Evolutionary conservation across 1,139 yeast species (phyloP).

Genomic region (Yamadazyma pseudoaaseri): DNA sequence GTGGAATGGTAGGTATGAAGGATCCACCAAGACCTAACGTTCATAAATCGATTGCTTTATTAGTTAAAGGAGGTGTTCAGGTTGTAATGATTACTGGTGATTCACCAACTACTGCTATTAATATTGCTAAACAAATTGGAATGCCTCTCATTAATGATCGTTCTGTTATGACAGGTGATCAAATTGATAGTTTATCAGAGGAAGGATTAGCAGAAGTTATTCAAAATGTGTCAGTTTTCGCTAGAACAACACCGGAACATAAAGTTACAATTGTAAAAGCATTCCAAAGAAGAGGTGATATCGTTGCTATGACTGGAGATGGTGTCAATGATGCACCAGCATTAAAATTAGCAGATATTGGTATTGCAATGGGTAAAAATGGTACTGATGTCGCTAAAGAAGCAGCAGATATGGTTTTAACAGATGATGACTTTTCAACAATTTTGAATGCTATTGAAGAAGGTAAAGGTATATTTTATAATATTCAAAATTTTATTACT

Average conservation of each 20-base stretch:
- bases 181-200: constrained; percentile 68
- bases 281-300: constrained; percentile 86
- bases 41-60: constrained; percentile 62
- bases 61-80: constrained; percentile 90
- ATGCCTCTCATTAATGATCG: constrained; percentile 71
- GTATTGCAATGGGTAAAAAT: constrained; percentile 94
- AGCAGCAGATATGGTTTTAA: constrained; percentile 96
- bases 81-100: constrained; percentile 98
- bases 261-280: constrained; percentile 90
- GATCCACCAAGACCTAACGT: constrained; percentile 96
- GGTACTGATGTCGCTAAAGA: constrained; percentile 99
- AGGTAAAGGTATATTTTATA: constrained; percentile 94
- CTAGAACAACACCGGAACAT: constrained; percentile 96
- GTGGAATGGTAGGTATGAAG: constrained; percentile 90
- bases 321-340: constrained; percentile 99
- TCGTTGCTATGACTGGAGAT: constrained; percentile 99
- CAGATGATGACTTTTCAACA: constrained; percentile 94
- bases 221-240: constrained; percentile 84
- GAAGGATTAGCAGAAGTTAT: constrained; percentile 71
- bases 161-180: constrained; percentile 81
- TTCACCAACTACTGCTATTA: constrained; percentile 86
- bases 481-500: constrained; percentile 89
- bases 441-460: constrained; percentile 91
- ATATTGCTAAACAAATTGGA: constrained; percentile 89
- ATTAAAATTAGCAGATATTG: constrained; percentile 92